phyloP scores from a whole-genome alignment of 140 eudicot species.

The Oenanthe javanica region DNA sequence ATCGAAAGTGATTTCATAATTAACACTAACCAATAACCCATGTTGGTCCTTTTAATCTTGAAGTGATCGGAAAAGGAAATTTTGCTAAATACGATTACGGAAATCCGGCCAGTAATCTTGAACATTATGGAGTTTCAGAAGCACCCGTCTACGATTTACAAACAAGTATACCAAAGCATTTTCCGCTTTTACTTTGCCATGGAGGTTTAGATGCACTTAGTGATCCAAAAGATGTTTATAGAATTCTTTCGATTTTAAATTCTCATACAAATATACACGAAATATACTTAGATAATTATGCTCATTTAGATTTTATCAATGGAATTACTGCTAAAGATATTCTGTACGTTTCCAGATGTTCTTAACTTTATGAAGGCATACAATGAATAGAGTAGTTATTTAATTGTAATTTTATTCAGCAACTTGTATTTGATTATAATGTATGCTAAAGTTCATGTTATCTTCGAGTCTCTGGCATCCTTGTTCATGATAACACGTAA shows the following conservation, averaged over 20 bases:
- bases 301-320: not conserved
- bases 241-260: not conserved
- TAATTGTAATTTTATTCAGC: not conserved
- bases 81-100: conserved; percentile 1
- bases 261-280: not conserved
- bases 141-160: not conserved
- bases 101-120: not conserved
- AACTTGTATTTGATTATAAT: too few species aligned
- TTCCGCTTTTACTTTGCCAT: not conserved
- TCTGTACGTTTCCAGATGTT: not conserved
- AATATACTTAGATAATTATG: not conserved
- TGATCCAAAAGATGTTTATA: not conserved
- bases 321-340: not conserved
- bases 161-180: not conserved
- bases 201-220: not conserved
- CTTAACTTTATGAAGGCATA: not conserved
- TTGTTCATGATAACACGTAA: too few species aligned
- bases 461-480: too few species aligned
- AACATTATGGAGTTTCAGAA: not conserved
- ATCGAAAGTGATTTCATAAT: not conserved
- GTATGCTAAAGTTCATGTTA: too few species aligned
- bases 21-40: not conserved
- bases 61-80: not conserved
- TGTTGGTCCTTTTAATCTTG: not conserved
- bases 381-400: not conserved